Conservation (phyloP, 306 rosid genomes). For the Styphnolobium japonicum region DNA sequence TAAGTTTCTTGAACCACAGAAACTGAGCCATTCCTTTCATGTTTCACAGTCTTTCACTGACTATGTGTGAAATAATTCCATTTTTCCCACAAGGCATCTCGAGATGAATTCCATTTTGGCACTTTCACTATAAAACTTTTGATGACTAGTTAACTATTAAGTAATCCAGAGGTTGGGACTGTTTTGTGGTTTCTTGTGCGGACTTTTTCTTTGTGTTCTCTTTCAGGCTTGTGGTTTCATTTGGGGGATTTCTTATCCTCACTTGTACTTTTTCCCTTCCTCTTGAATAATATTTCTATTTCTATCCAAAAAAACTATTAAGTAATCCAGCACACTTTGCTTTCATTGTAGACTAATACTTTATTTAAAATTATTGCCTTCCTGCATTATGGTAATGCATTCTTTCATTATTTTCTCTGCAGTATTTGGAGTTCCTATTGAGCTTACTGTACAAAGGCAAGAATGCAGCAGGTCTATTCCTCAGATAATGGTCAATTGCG, state of each 20-base stretch:
- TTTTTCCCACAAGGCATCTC: neutral
- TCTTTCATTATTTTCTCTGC: slow-evolving; percentile 25
- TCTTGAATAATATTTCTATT: no score
- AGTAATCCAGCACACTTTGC: no score
- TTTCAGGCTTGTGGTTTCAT: no score
- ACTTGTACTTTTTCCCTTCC: no score
- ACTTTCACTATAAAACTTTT: neutral
- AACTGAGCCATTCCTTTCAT: slow-evolving; percentile 7
- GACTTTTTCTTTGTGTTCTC: no score
- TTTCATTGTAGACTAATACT: neutral
- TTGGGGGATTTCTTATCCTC: no score
- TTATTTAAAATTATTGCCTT: neutral
- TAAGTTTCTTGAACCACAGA: slow-evolving; percentile 41
- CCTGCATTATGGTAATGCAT: slow-evolving; percentile 12
- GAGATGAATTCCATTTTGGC: neutral
- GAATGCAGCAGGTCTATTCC: slow-evolving; percentile 78
- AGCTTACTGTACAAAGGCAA: slow-evolving; percentile 76
- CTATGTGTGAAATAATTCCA: neutral
- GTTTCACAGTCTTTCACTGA: neutral
- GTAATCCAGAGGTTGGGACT: no score
- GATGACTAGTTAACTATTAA: neutral
- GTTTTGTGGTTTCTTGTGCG: no score
- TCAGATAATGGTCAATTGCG: slow-evolving; percentile 72
- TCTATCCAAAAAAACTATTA: no score
- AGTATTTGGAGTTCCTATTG: slow-evolving; percentile 96